Evolutionary conservation across 2,329 filamentous ascomycete genomes (phyloP), one percentile per base, ranked within the genome.

Genomic region (Diaporthe citriasiana): DNA sequence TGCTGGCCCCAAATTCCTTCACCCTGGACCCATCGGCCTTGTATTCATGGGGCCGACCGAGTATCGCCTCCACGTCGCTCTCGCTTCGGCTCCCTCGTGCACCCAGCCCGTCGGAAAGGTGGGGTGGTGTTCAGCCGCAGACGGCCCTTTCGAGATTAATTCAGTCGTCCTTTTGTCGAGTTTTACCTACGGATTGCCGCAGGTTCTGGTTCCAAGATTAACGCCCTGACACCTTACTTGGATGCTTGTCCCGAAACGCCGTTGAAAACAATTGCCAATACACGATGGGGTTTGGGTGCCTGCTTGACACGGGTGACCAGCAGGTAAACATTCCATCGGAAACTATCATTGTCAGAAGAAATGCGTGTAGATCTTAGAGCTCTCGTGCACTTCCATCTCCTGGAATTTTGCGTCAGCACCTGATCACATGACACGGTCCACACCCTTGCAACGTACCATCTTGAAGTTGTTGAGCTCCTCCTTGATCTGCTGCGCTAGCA

Each of bases 311-410:
- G 56, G 25, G 10, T 65, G 60, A 70, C 47, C 27, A 65, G 40
- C 68, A 27, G 63, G 68, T 69, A 65, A 75, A 72, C 72, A 30
- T 42, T 50, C 74, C 74, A 71, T 63, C 74, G 74, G 74, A 75
- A 63, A 45, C 74, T 75, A 74, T 74, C 78, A 78, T 88, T 85
- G 85, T 96, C 91, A 99, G 89, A 99, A 98, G 90, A 99, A 99
- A 89, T 99, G 97, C 79, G 97, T 99, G 88, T 99, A 98, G 81
- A 98, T 95, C 87, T 98, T 99, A 78, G 97, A 98, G 83, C 93
- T 94, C 85, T 98, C 97, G 84, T 99, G 97, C 80, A 99, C 97
- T 88, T 98, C 97, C 97, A 99, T 99, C 87, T 99, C 97, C 97
- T 98, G 76, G 51, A 71, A 71, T 22, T 15, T 13, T n/a, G 25